Conservation (phyloP, 108 stramenopile species). For the Cyclotella kingstonii region DNA sequence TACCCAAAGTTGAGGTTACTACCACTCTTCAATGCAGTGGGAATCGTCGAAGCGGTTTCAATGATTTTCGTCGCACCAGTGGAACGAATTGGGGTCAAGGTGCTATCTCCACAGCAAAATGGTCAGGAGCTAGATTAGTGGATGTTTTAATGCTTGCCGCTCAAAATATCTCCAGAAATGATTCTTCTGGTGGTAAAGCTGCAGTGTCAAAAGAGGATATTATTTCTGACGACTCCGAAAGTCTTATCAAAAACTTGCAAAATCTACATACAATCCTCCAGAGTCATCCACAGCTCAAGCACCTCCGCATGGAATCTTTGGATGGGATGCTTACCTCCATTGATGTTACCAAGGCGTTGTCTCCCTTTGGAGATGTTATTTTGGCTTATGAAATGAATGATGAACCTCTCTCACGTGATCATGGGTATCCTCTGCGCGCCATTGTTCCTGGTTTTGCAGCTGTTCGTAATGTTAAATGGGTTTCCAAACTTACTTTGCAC, state of each 20-base stretch:
- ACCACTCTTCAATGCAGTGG: slow-evolving; percentile 97
- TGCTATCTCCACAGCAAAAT: slow-evolving; percentile 92
- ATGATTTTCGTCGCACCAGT: slow-evolving; percentile 73
- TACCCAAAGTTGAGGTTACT: slow-evolving; percentile 67
- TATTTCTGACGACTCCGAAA: not conserved
- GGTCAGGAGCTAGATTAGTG: slow-evolving; percentile 87
- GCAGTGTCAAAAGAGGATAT: slow-evolving; percentile 29
- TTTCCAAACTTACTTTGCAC: slow-evolving; percentile 65
- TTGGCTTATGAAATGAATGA: slow-evolving; percentile 98
- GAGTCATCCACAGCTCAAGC: slow-evolving; percentile 30
- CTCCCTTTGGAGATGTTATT: slow-evolving; percentile 89
- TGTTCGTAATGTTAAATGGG: slow-evolving; percentile 82
- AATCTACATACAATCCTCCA: slow-evolving; percentile 27
- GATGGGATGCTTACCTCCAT: slow-evolving; percentile 88
- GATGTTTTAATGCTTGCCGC: slow-evolving; percentile 75
- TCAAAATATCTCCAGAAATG: slow-evolving; percentile 46
- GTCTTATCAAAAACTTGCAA: slow-evolving; percentile 23
- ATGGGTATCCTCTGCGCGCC: slow-evolving; percentile 93
- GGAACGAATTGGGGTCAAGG: slow-evolving; percentile 92
- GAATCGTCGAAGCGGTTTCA: slow-evolving; percentile 90
- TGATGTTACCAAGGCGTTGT: slow-evolving; percentile 80
- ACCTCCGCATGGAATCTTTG: slow-evolving; percentile 82
- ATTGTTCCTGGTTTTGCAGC: slow-evolving; percentile 94
- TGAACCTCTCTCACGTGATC: slow-evolving; percentile 85
- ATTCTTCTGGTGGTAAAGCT: slow-evolving; percentile 48